Percentiles rank a stretch among this genome's conserved stretches.
These are phyloP conservation scores for Crucibulum laeve DNA, from an alignment of 768 basidiomycete species.

Conservation along the genomic window DNA sequence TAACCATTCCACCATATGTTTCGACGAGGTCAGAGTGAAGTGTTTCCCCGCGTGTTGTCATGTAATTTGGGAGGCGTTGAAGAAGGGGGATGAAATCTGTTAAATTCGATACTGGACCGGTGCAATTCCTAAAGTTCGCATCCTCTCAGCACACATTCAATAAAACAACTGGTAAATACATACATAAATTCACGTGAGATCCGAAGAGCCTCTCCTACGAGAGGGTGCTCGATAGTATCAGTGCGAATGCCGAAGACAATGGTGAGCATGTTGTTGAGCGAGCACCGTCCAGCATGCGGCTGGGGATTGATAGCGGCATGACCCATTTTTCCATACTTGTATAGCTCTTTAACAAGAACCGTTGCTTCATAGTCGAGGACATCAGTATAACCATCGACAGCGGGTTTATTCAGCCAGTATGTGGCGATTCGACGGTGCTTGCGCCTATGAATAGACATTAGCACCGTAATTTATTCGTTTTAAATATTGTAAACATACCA, in stretches of 20 bases:
- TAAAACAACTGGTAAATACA: slow-evolving; percentile 9
- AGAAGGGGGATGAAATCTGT: slow-evolving; percentile 40
- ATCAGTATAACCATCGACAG: slow-evolving; percentile 29
- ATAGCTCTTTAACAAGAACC: slow-evolving; percentile 32
- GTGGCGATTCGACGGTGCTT: slow-evolving; percentile 37
- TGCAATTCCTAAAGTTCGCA: slow-evolving; percentile 25
- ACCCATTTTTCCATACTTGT: slow-evolving; percentile 25
- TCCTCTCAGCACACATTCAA: background rate
- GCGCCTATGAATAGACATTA: slow-evolving; percentile 21
- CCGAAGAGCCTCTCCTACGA: slow-evolving; percentile 28
- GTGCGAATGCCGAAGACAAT: slow-evolving; percentile 40
- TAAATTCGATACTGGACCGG: slow-evolving; percentile 39
- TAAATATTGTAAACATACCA: slow-evolving; percentile 23
- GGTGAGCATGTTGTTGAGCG: slow-evolving; percentile 40
- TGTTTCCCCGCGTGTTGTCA: slow-evolving; percentile 30
- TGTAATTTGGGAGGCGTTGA: slow-evolving; percentile 32
- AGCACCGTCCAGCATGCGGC: slow-evolving; percentile 33
- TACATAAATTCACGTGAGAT: slow-evolving; percentile 43
- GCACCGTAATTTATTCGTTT: background rate
- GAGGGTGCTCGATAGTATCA: slow-evolving; percentile 28
- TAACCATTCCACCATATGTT: slow-evolving; percentile 34
- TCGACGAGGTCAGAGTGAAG: slow-evolving; percentile 34
- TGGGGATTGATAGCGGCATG: slow-evolving; percentile 30
- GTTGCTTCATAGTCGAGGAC: slow-evolving; percentile 35
- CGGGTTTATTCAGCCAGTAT: slow-evolving; percentile 23